A percentile compares a stretch with the other conserved stretches of the same genome.
Conservation (phyloP, 2,329 filamentous ascomycete genomes). For the Paraphoma sp. region DNA sequence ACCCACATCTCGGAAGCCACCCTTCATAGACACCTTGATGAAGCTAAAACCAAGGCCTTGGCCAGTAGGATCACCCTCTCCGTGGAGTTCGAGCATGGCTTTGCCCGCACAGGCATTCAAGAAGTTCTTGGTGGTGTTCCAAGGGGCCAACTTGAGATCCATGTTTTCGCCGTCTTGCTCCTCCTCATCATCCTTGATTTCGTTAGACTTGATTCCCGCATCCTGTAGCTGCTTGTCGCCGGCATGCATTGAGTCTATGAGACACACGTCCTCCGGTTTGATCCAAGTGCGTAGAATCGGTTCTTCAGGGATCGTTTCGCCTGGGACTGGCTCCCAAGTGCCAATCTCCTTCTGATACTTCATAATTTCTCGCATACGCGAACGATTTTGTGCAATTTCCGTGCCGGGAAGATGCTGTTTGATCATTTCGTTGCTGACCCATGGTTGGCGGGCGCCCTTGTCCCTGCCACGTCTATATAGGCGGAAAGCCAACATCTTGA, state of each 20-base stretch:
- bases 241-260: slow-evolving; percentile 96
- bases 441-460: slow-evolving; percentile 74
- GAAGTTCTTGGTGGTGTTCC: slow-evolving; percentile 97
- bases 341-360: slow-evolving; percentile 86
- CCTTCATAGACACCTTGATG: slow-evolving; percentile 98
- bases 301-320: slow-evolving; percentile 80
- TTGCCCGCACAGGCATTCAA: slow-evolving; percentile 92
- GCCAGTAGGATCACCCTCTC: slow-evolving; percentile 92
- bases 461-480: slow-evolving; percentile 79
- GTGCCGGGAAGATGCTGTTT: slow-evolving; percentile 84
- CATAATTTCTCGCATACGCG: slow-evolving; percentile 97
- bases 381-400: slow-evolving; percentile 92
- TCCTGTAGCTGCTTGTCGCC: slow-evolving; percentile 90
- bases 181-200: slow-evolving; percentile 69
- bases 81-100: slow-evolving; percentile 94
- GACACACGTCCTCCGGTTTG: slow-evolving; percentile 91
- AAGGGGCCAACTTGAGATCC: slow-evolving; percentile 89
- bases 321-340: slow-evolving; percentile 76
- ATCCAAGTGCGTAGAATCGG: slow-evolving; percentile 84
- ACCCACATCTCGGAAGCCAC: slow-evolving; percentile 88
- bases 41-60: slow-evolving; percentile 95
- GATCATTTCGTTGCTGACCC: slow-evolving; percentile 73
- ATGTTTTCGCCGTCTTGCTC: slow-evolving; percentile 74
- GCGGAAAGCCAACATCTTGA: slow-evolving; percentile 95
- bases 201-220: slow-evolving; percentile 78